Conservation (phyloP, 352 stramenopile species). For the Globisporangium takayamanum region DNA sequence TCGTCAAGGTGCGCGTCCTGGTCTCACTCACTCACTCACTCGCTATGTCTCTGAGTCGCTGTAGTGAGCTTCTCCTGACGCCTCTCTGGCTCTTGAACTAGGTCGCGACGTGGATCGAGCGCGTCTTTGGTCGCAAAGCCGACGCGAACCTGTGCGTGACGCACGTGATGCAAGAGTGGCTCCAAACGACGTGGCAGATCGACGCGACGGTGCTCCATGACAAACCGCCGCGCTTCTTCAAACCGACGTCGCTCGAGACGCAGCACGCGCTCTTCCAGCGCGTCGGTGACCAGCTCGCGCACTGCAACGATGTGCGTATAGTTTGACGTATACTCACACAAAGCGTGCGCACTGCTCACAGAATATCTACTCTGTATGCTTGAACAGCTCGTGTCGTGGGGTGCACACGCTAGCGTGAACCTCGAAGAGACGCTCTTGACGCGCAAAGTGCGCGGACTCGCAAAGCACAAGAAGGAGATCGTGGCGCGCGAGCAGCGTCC, state of each 20-base stretch:
- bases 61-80: not conserved
- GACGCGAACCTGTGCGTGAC: conserved; percentile 97
- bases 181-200: conserved; percentile 89
- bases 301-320: conserved; percentile 64
- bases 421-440: conserved; percentile 66
- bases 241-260: conserved; percentile 65
- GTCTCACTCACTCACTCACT: not conserved
- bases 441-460: conserved; percentile 20
- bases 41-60: not conserved
- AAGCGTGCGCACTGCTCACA: too few species aligned
- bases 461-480: conserved; percentile 29
- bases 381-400: conserved; percentile 31
- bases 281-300: conserved; percentile 60
- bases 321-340: too few species aligned
- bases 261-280: conserved; percentile 89
- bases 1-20: conserved; percentile 42
- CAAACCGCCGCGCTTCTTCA: conserved; percentile 93
- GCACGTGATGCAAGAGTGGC: conserved; percentile 92
- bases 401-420: conserved; percentile 9
- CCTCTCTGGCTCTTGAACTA: conserved; percentile 14
- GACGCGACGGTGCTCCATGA: conserved; percentile 91
- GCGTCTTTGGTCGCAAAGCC: conserved; percentile 86
- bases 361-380: not conserved
- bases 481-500: conserved; percentile 44
- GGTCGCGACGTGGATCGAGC: conserved; percentile 81